Conservation (phyloP, 306 rosid genomes). For the Prosopis cineraria region DNA sequence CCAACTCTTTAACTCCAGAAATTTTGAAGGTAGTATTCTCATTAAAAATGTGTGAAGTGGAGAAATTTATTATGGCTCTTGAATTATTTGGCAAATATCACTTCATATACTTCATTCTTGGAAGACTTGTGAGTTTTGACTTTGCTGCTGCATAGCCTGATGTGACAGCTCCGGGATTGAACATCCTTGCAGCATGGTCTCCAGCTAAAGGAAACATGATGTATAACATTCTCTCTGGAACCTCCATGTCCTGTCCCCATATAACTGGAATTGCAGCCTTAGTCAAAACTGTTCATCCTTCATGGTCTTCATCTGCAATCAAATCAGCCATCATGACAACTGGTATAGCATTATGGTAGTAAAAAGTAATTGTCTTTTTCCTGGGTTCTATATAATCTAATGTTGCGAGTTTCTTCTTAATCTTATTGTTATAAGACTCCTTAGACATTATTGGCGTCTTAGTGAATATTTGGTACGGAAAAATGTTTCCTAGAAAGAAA, state of each 20-base stretch:
- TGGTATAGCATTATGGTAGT: conserved; percentile 42
- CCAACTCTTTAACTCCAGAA: conserved; percentile 77
- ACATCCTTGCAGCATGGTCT: conserved; percentile 92
- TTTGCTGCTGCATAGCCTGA: conserved; percentile 67
- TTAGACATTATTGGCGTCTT: too few species aligned
- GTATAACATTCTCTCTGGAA: conserved; percentile 76
- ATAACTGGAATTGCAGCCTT: conserved; percentile 77
- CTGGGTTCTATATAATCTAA: background rate
- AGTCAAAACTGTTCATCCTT: conserved; percentile 77
- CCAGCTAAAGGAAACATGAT: conserved; percentile 52
- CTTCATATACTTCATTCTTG: background rate
- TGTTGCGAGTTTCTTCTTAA: background rate
- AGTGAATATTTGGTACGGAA: too few species aligned
- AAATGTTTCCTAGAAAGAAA: too few species aligned
- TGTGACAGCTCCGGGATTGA: conserved; percentile 82
- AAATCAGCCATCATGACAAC: conserved; percentile 90
- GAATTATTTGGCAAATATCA: background rate
- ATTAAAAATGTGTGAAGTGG: background rate
- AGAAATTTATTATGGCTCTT: background rate
- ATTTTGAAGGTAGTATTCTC: conserved; percentile 69
- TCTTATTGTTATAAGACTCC: too few species aligned
- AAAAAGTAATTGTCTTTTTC: background rate
- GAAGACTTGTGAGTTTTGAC: conserved; percentile 4
- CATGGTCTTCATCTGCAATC: conserved; percentile 86
- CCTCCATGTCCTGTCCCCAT: conserved; percentile 95